Base-by-base conservation (phyloP, 345 rosid species). In the Salix arbutifolia region DNA sequence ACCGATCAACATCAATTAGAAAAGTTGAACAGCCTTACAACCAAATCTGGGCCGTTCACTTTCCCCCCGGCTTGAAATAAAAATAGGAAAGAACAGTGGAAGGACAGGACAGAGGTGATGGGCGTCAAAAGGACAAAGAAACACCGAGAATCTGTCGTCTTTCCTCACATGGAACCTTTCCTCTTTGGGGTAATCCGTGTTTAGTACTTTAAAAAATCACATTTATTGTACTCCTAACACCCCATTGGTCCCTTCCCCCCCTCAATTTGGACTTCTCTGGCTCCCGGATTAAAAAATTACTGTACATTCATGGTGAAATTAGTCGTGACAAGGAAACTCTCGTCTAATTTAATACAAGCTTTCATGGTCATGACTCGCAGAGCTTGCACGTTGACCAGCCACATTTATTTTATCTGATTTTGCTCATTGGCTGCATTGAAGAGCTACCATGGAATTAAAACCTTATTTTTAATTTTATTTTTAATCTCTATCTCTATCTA, bases 31-130 rank as follows among this genome's bases (percentile, higher is more conserved):
- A 44, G 69, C 40, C 30, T 56, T 17, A 26, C 53, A 30, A 44
- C 60, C 8, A 23, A 69, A 85, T 83, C 88, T 16, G 64, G 80
- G 58, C 86, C 89, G 86, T 86, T 72, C 83, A 74, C 75, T 60
- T 58, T 8, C 65, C 71, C n/a, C 2, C 2, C 21, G 46, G 65
- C 74, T 16, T 72, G 74, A 56, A 71, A 25, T 72, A 53, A 35
- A 35, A 35, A 19, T 18, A 28, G 66, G 31, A n/a, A 18, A 30
- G 37, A 31, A 23, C 26, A 16, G 7, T 28, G 2, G 67, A 3
- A 2, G 26, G 21, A 1, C 16, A 37, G 19, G 28, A 30, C 4
- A 8, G 8, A 6, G 4, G 33, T 62, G 65, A 70, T 70, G 61
- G 74, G 74, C 12, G 25, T 52, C 2, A 44, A 72, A 18, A 5